These are phyloP conservation scores for Blepharisma japonicum DNA, from an alignment of 73 alveolate species.

Conservation along the genomic window DNA sequence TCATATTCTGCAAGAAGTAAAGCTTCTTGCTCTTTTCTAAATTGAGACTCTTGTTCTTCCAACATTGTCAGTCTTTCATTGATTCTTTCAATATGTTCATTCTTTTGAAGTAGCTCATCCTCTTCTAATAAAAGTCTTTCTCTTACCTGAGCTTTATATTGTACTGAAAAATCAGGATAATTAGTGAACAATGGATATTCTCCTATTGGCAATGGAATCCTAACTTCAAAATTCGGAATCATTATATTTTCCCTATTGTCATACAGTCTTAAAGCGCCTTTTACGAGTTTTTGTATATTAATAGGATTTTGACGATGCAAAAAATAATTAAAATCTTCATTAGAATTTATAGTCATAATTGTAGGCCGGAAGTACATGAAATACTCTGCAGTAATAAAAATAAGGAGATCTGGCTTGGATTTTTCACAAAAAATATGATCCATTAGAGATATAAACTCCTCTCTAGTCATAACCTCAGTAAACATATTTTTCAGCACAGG, in stretches of 20 bases:
- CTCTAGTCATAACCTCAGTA: slow-evolving; percentile 48
- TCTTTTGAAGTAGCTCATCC: slow-evolving; percentile 34
- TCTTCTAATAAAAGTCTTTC: slow-evolving; percentile 39
- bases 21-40: slow-evolving; percentile 49
- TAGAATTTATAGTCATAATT: slow-evolving; percentile 14
- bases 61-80: slow-evolving; percentile 33
- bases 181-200: slow-evolving; percentile 49
- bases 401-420: slow-evolving; percentile 47
- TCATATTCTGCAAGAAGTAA: slow-evolving; percentile 52
- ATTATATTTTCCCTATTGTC: not conserved
- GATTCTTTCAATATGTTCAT: slow-evolving; percentile 33
- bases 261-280: slow-evolving; percentile 37
- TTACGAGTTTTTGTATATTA: slow-evolving; percentile 34
- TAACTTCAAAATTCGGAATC: slow-evolving; percentile 13
- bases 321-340: slow-evolving; percentile 45
- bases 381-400: slow-evolving; percentile 43
- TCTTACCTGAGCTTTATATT: not conserved
- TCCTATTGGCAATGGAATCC: slow-evolving; percentile 12
- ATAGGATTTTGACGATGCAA: slow-evolving; percentile 28
- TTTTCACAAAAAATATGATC: slow-evolving; percentile 47
- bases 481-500: slow-evolving; percentile 49
- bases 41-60: slow-evolving; percentile 31
- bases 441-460: slow-evolving; percentile 46
- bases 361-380: slow-evolving; percentile 40
- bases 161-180: slow-evolving; percentile 48